These are phyloP conservation scores for Arabidopsis arenosa DNA, from an alignment of 345 rosid genomes.

Conservation along the genomic window DNA sequence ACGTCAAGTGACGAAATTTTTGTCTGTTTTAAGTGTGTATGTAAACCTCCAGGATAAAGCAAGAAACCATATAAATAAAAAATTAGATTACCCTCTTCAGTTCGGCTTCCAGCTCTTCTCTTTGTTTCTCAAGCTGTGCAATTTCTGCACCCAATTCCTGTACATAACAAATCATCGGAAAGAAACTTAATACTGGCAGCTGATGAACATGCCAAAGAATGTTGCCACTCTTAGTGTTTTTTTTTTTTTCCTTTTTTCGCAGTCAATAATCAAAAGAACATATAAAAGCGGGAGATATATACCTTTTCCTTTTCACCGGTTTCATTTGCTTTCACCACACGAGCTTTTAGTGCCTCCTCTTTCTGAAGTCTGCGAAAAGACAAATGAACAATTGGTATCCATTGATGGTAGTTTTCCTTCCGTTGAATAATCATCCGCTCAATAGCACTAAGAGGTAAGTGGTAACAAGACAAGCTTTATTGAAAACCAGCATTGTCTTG, in stretches of 20 bases:
- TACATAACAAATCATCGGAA: slow-evolving; percentile 27
- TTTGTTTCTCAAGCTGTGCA: slow-evolving; percentile 72
- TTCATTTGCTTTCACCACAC: slow-evolving; percentile 82
- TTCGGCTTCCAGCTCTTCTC: slow-evolving; percentile 91
- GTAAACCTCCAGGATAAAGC: slow-evolving; percentile 24
- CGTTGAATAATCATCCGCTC: slow-evolving; percentile 10
- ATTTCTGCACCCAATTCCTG: slow-evolving; percentile 92
- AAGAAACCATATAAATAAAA: slow-evolving; percentile 21
- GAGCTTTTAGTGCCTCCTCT: slow-evolving; percentile 88
- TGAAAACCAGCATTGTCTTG: background rate
- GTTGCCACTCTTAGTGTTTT: slow-evolving; percentile 16
- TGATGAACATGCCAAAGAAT: slow-evolving; percentile 12
- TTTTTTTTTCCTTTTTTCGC: background rate
- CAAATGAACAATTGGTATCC: slow-evolving; percentile 22
- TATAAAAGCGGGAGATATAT: slow-evolving; percentile 14
- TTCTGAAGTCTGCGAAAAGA: slow-evolving; percentile 63
- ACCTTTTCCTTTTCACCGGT: slow-evolving; percentile 83
- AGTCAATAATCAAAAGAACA: slow-evolving; percentile 15
- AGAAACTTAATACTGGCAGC: slow-evolving; percentile 31
- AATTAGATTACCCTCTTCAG: slow-evolving; percentile 70
- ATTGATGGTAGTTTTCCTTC: slow-evolving; percentile 21
- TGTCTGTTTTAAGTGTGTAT: background rate
- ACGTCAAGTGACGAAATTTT: background rate
- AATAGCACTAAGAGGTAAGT: slow-evolving; percentile 6
- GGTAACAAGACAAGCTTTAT: slow-evolving; percentile 20